phyloP scores from a whole-genome alignment of 805 yeast genomes.

The Wickerhamiella azymoides region DNA sequence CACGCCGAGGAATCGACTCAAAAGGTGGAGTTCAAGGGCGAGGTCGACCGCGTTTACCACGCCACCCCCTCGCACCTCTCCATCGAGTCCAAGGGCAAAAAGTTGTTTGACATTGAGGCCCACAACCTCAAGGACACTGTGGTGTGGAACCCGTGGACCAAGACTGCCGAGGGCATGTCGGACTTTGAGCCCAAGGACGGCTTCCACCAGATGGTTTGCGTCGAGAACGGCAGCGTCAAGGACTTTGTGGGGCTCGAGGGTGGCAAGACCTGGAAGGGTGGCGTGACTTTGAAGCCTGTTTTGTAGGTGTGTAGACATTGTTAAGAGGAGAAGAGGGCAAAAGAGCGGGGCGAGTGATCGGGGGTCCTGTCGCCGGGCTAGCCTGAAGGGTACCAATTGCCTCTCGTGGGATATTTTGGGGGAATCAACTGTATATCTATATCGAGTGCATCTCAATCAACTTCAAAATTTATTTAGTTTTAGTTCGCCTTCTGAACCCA shows the following conservation, averaged over 20 bases:
- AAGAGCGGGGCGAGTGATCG: too few species aligned
- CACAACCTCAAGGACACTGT: conserved; percentile 55
- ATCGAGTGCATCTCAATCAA: too few species aligned
- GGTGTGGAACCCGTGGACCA: conserved; percentile 97
- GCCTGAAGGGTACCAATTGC: too few species aligned
- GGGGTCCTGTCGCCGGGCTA: too few species aligned
- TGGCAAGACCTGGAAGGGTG: conserved; percentile 63
- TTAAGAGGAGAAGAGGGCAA: too few species aligned
- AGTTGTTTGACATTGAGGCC: conserved; percentile 45
- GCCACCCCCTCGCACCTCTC: conserved; percentile 39
- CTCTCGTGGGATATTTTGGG: too few species aligned
- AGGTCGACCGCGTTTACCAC: conserved; percentile 74
- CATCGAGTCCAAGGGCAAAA: conserved; percentile 58
- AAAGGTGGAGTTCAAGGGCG: conserved; percentile 30
- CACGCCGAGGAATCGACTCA: conserved; percentile 23
- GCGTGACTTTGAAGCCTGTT: conserved; percentile 11
- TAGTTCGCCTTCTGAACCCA: too few species aligned
- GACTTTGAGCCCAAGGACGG: conserved; percentile 85
- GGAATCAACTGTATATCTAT: too few species aligned
- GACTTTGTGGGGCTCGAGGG: conserved; percentile 49
- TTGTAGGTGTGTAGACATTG: too few species aligned
- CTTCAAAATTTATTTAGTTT: too few species aligned
- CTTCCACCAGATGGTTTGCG: conserved; percentile 76
- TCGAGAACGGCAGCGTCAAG: conserved; percentile 84
- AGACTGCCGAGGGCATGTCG: conserved; percentile 66